These are phyloP conservation scores for Tricholoma matsutake DNA, from an alignment of 768 basidiomycete species.

Conservation along the genomic window DNA sequence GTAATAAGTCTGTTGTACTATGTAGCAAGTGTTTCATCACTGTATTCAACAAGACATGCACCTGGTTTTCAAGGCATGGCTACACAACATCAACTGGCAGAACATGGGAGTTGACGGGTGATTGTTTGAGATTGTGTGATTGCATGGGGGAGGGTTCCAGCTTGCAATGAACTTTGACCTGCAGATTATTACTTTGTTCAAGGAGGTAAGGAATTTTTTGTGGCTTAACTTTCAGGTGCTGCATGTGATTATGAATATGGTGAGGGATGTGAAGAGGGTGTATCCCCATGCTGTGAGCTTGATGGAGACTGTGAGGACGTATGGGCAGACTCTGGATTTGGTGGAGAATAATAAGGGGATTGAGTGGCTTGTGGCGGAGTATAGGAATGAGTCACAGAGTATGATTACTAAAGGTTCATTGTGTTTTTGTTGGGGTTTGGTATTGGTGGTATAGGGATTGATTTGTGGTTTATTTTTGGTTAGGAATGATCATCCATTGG, in stretches of 20 bases:
- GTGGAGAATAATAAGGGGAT: too few species aligned
- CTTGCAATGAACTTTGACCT: constrained; percentile 97
- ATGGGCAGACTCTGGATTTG: too few species aligned
- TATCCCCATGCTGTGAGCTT: constrained; percentile 96
- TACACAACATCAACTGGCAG: constrained; percentile 93
- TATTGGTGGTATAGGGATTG: not conserved
- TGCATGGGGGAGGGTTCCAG: too few species aligned
- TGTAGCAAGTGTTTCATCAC: too few species aligned
- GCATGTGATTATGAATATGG: too few species aligned
- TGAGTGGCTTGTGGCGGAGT: constrained; percentile 94
- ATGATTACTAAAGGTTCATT: constrained; percentile 90
- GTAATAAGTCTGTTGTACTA: too few species aligned
- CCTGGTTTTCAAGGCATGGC: constrained; percentile 94
- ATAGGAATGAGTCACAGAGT: constrained; percentile 87
- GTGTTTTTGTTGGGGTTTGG: constrained; percentile 25
- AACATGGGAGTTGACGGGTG: too few species aligned
- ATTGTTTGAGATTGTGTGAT: too few species aligned
- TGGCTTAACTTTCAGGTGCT: constrained; percentile 96
- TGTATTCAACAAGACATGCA: too few species aligned
- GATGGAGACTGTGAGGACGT: constrained; percentile 98
- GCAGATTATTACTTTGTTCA: constrained; percentile 97
- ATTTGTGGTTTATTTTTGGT: not conserved
- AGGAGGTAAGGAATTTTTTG: constrained; percentile 91
- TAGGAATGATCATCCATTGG: constrained; percentile 96
- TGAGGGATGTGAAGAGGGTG: too few species aligned